Base-by-base conservation (phyloP, 2,329 filamentous ascomycete species). In the Remersonia thermophila region DNA sequence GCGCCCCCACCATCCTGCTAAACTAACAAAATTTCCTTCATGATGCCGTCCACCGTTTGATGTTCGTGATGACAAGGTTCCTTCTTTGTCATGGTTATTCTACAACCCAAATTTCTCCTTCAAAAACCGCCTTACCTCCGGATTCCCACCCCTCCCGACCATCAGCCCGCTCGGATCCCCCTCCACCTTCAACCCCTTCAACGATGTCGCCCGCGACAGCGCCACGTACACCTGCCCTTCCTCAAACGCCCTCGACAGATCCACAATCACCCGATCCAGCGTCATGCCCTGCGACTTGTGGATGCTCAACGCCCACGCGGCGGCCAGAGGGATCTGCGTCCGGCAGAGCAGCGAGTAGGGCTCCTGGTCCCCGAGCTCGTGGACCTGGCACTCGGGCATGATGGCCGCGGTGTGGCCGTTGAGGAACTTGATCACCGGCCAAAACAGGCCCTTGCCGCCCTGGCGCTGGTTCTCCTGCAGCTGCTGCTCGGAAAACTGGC, bases 211-310 rank as follows among this genome's bases (percentile, higher is more conserved):
- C 42, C 73, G 55, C 14, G 68, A 73, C 12, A 78, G 57, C n/a
- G 72, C 73, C 7, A 80, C 76, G 38, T 80, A 80, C 0, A 67
- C 65, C 53, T 78, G 73, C 0, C 73, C 72, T 18, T 64, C 57
- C 39, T 70, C 69, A 45, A 77, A 80, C 0, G 62, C 62, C 4
- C 53, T 51, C 0, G 51, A 49, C 4, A 80, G 49, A 47, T 79
- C 55, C 2, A 80, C 70, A 2, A 67, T 60, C 2, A 73, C 72
- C 3, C 63, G 62, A 14, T 77, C 66, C 3, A 81, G 55, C 2
- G 73, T 77, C 61, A 78, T 69, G 3, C 74, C 72, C 55, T 80
- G 71, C 3, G 63, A 64, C 50, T 76, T 78, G 50, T 80, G 76
- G 2, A 77, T 67, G 0, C 67, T 79, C 47, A 78, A 65, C 0